phyloP scores from a whole-genome alignment of 345 rosid species.

The Populus simonii region DNA sequence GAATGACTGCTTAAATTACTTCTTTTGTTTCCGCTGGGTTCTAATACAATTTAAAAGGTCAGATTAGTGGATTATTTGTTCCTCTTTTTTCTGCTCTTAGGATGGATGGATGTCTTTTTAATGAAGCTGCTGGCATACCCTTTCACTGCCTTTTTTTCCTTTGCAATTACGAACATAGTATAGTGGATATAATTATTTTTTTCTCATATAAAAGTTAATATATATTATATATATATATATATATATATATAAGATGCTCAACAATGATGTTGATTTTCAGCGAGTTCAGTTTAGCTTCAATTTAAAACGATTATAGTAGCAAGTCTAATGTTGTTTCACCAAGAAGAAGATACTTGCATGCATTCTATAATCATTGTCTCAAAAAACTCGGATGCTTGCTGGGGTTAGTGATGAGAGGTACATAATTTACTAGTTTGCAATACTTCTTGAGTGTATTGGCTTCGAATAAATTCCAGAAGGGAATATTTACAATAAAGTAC shows the following conservation, averaged over 20 bases:
- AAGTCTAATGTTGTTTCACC: neutral
- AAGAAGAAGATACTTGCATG: neutral
- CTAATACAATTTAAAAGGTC: constrained; percentile 97
- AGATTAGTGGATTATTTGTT: constrained; percentile 6
- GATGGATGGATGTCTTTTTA: neutral
- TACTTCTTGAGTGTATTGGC: neutral
- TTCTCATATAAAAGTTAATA: neutral
- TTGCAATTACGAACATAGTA: neutral
- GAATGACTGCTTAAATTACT: constrained; percentile 96
- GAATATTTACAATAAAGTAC: neutral
- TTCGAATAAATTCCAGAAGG: neutral
- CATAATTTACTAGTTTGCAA: neutral
- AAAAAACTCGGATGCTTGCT: neutral
- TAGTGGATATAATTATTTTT: neutral
- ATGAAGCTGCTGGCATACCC: neutral
- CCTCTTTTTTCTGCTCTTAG: neutral
- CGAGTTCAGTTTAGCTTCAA: neutral
- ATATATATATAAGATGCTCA: neutral
- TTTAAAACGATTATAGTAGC: neutral
- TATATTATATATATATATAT: neutral
- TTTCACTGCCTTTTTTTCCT: neutral
- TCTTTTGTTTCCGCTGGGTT: constrained; percentile 99
- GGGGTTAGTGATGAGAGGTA: neutral
- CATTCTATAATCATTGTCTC: neutral
- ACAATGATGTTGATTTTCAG: neutral